Percentiles rank a stretch among this genome's conserved stretches.
Evolutionary conservation across 164 flowering plant genomes (phyloP).

Genomic region (Liquidambar formosana): DNA sequence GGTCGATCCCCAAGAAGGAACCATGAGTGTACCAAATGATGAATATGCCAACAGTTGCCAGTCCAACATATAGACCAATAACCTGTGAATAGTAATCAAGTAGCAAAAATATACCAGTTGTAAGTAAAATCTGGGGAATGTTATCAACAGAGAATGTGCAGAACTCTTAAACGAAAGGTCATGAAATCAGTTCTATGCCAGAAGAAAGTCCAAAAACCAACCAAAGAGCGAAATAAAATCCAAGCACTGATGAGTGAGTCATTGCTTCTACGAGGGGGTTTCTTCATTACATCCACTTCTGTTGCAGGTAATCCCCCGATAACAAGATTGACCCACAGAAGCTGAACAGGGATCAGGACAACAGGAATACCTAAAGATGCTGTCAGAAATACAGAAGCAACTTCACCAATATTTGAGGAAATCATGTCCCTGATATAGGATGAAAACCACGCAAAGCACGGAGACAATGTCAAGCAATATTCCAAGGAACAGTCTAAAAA

Average conservation of each 20-base stretch:
- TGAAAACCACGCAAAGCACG: too few species aligned
- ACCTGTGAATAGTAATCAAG: constrained; percentile 43
- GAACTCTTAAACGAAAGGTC: too few species aligned
- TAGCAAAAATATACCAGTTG: background rate
- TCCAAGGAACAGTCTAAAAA: background rate
- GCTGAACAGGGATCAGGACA: constrained; percentile 91
- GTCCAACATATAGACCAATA: constrained; percentile 80
- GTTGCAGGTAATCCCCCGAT: constrained; percentile 98
- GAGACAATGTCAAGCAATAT: background rate
- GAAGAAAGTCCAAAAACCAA: too few species aligned
- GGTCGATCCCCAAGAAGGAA: constrained; percentile 73
- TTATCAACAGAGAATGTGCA: background rate
- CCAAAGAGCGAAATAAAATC: constrained; percentile 90
- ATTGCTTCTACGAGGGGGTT: constrained; percentile 84
- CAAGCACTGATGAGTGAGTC: constrained; percentile 84
- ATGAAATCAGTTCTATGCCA: too few species aligned
- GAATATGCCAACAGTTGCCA: constrained; percentile 86
- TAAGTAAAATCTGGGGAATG: background rate
- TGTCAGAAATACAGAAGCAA: constrained; percentile 84
- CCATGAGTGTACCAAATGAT: constrained; percentile 82
- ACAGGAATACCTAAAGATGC: constrained; percentile 92
- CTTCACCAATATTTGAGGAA: constrained; percentile 93
- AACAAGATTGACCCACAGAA: constrained; percentile 94
- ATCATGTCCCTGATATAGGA: constrained; percentile 74
- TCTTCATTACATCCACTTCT: constrained; percentile 83